phyloP scores from a whole-genome alignment of 169 alveolate species.

The Eimeria praecox region DNA sequence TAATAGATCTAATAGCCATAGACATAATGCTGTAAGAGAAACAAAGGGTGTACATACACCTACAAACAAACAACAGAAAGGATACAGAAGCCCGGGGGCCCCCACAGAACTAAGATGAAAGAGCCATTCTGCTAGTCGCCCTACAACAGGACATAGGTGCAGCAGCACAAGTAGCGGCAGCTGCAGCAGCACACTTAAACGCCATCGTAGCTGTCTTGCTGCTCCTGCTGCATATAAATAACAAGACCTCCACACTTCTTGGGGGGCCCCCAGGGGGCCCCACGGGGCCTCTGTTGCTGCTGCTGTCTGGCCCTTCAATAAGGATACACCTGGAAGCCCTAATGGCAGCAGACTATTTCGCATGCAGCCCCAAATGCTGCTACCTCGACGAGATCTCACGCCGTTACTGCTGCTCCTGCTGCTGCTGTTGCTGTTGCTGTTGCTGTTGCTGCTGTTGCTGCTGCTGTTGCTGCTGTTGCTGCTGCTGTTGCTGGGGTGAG shows the following conservation, averaged over 20 bases:
- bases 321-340: background rate
- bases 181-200: constrained; percentile 60
- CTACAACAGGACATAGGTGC: constrained; percentile 56
- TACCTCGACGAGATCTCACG: background rate
- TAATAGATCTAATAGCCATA: constrained; percentile 34
- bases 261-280: constrained; percentile 69
- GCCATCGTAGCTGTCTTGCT: constrained; percentile 2
- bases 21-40: constrained; percentile 33
- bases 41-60: constrained; percentile 13
- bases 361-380: background rate
- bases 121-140: constrained; percentile 38
- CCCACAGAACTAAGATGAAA: constrained; percentile 17
- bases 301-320: background rate
- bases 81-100: constrained; percentile 61
- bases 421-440: constrained; percentile 25
- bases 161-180: constrained; percentile 40
- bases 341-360: background rate
- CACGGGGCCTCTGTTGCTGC: background rate
- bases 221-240: background rate
- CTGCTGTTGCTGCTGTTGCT: constrained; percentile 41
- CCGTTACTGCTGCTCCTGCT: constrained; percentile 42
- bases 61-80: background rate
- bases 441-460: constrained; percentile 47
- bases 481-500: background rate
- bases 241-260: background rate